Evolutionary conservation across 2,329 filamentous ascomycete genomes (phyloP), one percentile per base, ranked within the genome.

Genomic region (Ceratocystis diversiconidia): DNA sequence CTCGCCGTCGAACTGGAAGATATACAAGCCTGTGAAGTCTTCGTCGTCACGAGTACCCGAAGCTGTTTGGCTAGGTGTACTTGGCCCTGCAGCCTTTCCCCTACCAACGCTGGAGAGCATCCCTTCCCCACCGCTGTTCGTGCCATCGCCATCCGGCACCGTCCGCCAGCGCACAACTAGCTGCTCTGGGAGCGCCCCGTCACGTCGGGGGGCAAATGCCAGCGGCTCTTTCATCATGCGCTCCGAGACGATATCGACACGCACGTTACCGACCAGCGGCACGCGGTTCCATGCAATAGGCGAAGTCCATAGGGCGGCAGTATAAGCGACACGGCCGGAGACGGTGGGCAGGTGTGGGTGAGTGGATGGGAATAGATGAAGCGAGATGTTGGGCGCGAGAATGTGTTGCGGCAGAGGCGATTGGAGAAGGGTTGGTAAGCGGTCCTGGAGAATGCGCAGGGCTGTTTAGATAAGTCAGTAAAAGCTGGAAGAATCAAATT

Each of bases 251-350:
- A 99, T 94, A 71, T 90, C 85, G 10, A 99, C 82, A 70, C 85
- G 86, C 57, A 96, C 90, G 72, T 96, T 95, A 70, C 92, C 92
- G 41, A 96, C 82, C 22, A 97, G 84, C 1, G 94, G 94, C 0
- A 99, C 82, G 32, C 89, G 85, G 72, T 95, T 95, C 94, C 94
- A 99, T 36, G 92, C 92, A 63, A 99, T 87, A 0, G 94, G 94
- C 0, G 92, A 91, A 0, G 94, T 96, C 92, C 92, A 97, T 46
- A 99, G 79, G 2, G 94, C 94, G 19, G 94, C 92, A 44, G 88
- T 88, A 74, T 99, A 99, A 61, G 90, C 88, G 44, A 96, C 88
- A 60, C 89, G 85, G 63, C 94, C 94, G 32, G 89, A 90, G 50
- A 97, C 94, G n/a, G 85, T 88, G 43, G 94, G 94, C 2, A 99